These are phyloP conservation scores for Claviceps sp. DNA, from an alignment of 2,329 filamentous ascomycete genomes.

Conservation along the genomic window DNA sequence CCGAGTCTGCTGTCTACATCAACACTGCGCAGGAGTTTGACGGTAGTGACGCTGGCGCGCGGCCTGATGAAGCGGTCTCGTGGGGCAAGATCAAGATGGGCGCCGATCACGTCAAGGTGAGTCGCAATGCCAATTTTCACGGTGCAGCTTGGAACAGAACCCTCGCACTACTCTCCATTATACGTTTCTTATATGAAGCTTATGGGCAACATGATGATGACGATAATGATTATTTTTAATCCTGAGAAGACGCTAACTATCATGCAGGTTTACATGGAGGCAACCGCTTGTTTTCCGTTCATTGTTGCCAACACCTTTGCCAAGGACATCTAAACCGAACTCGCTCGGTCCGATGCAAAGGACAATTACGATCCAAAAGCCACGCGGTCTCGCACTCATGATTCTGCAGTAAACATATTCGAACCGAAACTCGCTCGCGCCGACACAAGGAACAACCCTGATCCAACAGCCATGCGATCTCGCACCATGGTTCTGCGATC, in stretches of 20 bases:
- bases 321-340: conserved; percentile 26
- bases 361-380: not conserved
- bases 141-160: too few species aligned
- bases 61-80: conserved; percentile 91
- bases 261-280: conserved; percentile 47
- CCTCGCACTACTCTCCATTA: too few species aligned
- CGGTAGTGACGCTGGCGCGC: conserved; percentile 86
- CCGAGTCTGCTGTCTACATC: conserved; percentile 92
- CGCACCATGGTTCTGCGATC: not conserved
- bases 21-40: conserved; percentile 98
- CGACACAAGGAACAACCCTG: too few species aligned
- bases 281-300: conserved; percentile 50
- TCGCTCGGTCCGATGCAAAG: not conserved
- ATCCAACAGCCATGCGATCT: too few species aligned
- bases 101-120: conserved; percentile 78
- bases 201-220: not conserved
- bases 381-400: not conserved
- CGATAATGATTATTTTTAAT: not conserved
- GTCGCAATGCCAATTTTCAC: conserved; percentile 6
- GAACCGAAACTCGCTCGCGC: too few species aligned
- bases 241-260: not conserved
- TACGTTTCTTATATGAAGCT: too few species aligned
- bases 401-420: not conserved
- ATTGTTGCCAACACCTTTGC: conserved; percentile 57
- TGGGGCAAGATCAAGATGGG: conserved; percentile 96